Evolutionary conservation across 2,329 filamentous ascomycete species (phyloP).

Genomic region (Calonectria henricotiae): DNA sequence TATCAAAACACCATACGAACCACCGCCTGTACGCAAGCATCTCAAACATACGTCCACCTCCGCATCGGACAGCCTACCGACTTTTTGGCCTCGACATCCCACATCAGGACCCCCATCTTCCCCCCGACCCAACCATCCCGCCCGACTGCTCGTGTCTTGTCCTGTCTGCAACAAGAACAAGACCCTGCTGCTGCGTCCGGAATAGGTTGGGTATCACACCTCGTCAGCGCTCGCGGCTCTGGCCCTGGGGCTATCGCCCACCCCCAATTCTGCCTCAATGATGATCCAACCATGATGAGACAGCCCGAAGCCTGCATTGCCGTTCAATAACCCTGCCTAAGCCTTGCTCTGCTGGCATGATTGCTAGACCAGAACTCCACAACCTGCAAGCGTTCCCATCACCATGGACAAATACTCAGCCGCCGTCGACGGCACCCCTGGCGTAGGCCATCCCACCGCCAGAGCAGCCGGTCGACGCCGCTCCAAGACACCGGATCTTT

Average conservation of each 20-base stretch:
- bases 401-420: constrained; percentile 59
- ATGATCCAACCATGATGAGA: constrained; percentile 59
- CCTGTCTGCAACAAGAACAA: constrained; percentile 46
- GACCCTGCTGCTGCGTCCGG: constrained; percentile 47
- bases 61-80: constrained; percentile 32
- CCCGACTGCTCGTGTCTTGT: constrained; percentile 48
- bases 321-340: constrained; percentile 54
- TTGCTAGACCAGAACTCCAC: constrained; percentile 53
- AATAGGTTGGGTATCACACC: constrained; percentile 53
- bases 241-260: constrained; percentile 44
- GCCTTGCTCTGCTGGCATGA: constrained; percentile 56
- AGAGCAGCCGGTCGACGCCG: constrained; percentile 44
- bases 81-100: constrained; percentile 35
- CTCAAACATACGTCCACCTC: constrained; percentile 27
- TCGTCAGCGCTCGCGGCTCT: constrained; percentile 43
- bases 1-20: constrained; percentile 29
- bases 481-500: constrained; percentile 49
- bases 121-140: constrained; percentile 48
- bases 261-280: constrained; percentile 51
- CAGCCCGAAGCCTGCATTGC: constrained; percentile 49
- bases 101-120: constrained; percentile 24
- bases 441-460: constrained; percentile 44
- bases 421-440: constrained; percentile 50
- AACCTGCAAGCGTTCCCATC: constrained; percentile 47
- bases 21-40: constrained; percentile 31